Evolutionary conservation across 176 grass and related monocot species (phyloP).

Genomic region (Poa pratensis): DNA sequence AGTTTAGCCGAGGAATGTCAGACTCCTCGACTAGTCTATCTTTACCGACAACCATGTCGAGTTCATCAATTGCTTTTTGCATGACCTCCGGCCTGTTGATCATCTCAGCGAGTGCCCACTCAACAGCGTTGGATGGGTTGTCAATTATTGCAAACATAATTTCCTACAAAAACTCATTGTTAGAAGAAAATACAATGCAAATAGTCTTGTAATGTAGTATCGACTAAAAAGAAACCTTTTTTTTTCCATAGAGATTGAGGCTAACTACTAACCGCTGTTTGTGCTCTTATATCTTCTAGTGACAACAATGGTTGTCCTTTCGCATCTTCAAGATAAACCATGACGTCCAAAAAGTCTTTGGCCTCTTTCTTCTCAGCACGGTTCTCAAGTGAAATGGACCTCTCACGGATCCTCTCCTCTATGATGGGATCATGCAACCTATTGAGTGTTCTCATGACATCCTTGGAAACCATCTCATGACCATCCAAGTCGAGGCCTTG

Average conservation of each 20-base stretch:
- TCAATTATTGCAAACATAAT: neutral
- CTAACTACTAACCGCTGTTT: neutral
- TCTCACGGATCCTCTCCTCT: neutral
- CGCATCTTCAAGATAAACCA: neutral
- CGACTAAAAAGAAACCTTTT: no score
- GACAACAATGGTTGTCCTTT: neutral
- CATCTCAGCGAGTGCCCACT: no score
- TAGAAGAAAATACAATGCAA: neutral
- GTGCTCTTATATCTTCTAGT: conserved; percentile 39
- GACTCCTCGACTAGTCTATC: no score
- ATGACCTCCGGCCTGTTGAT: no score
- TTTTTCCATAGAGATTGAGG: neutral
- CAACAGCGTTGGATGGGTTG: neutral
- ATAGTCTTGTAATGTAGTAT: no score
- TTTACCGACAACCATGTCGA: no score
- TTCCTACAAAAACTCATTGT: neutral
- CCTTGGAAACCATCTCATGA: conserved; percentile 38
- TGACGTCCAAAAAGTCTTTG: neutral
- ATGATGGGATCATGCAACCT: neutral
- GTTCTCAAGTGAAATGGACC: neutral
- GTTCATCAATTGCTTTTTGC: no score
- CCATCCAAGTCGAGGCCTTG: conserved; percentile 46
- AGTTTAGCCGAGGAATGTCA: neutral
- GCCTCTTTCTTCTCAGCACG: neutral
- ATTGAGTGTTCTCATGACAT: neutral